Conservation (phyloP, 1,284 basidiomycete genomes). For the Leccinum pachyderme region DNA sequence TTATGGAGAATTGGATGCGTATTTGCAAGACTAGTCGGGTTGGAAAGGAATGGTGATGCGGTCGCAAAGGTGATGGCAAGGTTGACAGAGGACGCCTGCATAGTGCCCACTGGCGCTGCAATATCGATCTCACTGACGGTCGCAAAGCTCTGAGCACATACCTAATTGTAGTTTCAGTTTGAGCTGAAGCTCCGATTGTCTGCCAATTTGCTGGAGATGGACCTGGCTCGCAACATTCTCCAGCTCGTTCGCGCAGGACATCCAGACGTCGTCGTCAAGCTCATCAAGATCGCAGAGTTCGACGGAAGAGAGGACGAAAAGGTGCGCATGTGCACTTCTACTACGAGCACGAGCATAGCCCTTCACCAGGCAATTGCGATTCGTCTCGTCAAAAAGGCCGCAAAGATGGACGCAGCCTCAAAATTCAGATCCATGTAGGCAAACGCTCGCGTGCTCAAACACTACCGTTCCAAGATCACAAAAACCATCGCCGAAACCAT, state of each 20-base stretch:
- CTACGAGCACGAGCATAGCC: background rate
- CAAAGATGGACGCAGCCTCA: constrained; percentile 83
- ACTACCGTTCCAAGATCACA: constrained; percentile 90
- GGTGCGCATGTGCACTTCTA: constrained; percentile 41
- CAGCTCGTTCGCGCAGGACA: constrained; percentile 80
- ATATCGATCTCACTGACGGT: background rate
- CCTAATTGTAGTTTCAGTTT: background rate
- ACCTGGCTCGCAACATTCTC: constrained; percentile 76
- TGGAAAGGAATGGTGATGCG: constrained; percentile 23
- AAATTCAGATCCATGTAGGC: constrained; percentile 92
- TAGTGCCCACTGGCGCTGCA: background rate
- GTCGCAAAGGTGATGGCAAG: constrained; percentile 25
- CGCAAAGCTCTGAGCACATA: background rate
- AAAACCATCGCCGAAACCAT: constrained; percentile 82
- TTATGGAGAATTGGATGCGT: constrained; percentile 17
- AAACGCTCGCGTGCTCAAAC: constrained; percentile 91
- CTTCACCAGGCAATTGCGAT: constrained; percentile 79
- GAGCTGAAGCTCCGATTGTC: background rate
- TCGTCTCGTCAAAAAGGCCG: constrained; percentile 89
- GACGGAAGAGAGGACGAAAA: constrained; percentile 95
- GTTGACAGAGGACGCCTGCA: constrained; percentile 13
- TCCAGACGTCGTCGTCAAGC: constrained; percentile 82
- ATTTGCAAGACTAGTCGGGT: constrained; percentile 19
- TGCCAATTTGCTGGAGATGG: constrained; percentile 87
- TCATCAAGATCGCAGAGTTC: constrained; percentile 92